These are phyloP conservation scores for Trichomonascaceae sp. DNA, from an alignment of 1,139 yeast genomes.

Conservation along the genomic window DNA sequence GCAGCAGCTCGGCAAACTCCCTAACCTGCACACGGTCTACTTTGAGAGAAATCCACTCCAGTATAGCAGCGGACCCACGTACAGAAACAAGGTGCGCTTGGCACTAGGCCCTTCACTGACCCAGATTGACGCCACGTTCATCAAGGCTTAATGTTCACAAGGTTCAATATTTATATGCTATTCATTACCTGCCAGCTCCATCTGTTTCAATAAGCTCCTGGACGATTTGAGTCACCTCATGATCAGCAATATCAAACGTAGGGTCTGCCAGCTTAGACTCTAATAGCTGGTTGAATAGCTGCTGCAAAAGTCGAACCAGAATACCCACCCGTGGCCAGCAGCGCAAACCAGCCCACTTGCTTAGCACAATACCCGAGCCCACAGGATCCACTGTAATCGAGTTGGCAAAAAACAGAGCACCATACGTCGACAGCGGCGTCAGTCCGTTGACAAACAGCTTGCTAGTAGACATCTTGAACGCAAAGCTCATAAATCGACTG, in stretches of 20 bases:
- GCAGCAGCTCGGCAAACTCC: conserved; percentile 47
- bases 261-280: conserved; percentile 42
- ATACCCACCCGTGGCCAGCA: conserved; percentile 96
- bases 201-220: conserved; percentile 7
- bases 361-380: conserved; percentile 36
- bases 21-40: conserved; percentile 73
- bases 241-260: conserved; percentile 14
- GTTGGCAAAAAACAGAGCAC: conserved; percentile 71
- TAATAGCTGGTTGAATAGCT: conserved; percentile 52
- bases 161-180: not conserved
- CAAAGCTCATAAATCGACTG: conserved; percentile 23
- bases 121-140: conserved; percentile 84
- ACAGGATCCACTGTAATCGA: conserved; percentile 51
- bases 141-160: conserved; percentile 6
- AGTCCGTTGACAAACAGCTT: conserved; percentile 61
- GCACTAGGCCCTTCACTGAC: conserved; percentile 60
- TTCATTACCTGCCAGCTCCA: conserved; percentile 3
- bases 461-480: conserved; percentile 36
- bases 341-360: conserved; percentile 68
- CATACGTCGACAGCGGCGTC: conserved; percentile 64
- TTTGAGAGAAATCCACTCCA: conserved; percentile 94
- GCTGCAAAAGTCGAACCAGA: conserved; percentile 54
- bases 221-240: conserved; percentile 16
- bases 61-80: conserved; percentile 55
- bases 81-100: conserved; percentile 68